Evolutionary conservation across 2,329 filamentous ascomycete species (phyloP), one percentile per base, ranked within the genome.

Genomic region (Anisogramma anomala): DNA sequence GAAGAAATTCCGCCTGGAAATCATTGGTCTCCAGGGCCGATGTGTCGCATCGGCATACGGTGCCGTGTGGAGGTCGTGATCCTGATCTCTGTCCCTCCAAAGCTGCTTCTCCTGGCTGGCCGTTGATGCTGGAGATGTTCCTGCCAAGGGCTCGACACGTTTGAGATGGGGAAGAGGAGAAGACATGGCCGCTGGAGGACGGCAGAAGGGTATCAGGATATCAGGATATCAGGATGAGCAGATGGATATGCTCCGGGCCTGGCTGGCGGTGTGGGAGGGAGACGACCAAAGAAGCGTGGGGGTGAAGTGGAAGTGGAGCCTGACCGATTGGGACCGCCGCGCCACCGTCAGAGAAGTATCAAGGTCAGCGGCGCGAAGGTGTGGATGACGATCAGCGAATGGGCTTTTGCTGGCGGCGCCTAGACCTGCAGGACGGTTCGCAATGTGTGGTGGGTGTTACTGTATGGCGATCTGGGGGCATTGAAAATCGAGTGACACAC

Each of bases 31-130:
- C 42, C 20, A 14, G 28, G 27, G 30, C 37, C 28, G 46, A 10
- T 43, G 28, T 27, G 11, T 42, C 18, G 15, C 27, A 18, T 46
- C 37, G 27, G 31, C 26, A 14, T 35, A 34, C 22, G 38, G 3
- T 15, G 14, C 14, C 13, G 13, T 30, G 22, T 27, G 26, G 14
- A 20, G 23, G 11, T 35, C 22, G 39, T 45, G 38, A 25, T 34
- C 33, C 22, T 35, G 44, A 17, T 41, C 33, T 40, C 15, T 45
- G 36, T 45, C 42, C 39, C 39, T 45, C 39, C 42, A 40, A 25
- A 18, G 23, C 39, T 42, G 42, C 46, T 48, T 48, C 46, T 48
- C 46, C 46, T 48, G 46, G 43, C 36, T 34, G n/a, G 41, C 43
- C 26, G 32, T 40, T 33, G 46, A 8, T 18, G 22, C 11, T 28